phyloP scores from a whole-genome alignment of 2,329 filamentous ascomycete genomes.

The Ramichloridium luteum region DNA sequence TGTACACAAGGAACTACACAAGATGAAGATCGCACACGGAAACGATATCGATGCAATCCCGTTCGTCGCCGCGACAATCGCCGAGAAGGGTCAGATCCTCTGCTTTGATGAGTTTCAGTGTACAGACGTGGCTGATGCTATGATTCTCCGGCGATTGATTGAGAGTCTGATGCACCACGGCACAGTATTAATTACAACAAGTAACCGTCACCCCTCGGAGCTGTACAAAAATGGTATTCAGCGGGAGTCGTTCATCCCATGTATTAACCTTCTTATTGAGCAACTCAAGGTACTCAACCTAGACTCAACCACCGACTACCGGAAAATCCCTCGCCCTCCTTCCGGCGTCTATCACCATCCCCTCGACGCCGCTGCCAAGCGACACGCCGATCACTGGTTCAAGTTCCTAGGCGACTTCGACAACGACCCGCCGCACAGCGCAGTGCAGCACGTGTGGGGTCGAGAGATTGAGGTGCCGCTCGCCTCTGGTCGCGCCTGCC shows the following conservation, averaged over 20 bases:
- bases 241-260: constrained; percentile 86
- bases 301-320: constrained; percentile 90
- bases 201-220: constrained; percentile 90
- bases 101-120: constrained; percentile 99
- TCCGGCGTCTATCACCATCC: constrained; percentile 90
- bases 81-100: constrained; percentile 68
- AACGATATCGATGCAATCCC: constrained; percentile 83
- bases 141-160: constrained; percentile 81
- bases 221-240: constrained; percentile 98
- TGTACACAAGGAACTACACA: constrained; percentile 80
- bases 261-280: constrained; percentile 80
- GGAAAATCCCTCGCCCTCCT: constrained; percentile 85
- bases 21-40: constrained; percentile 78
- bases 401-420: constrained; percentile 79
- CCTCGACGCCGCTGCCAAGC: constrained; percentile 53
- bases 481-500: constrained; percentile 76
- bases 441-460: constrained; percentile 81
- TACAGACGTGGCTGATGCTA: constrained; percentile 94
- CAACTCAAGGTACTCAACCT: constrained; percentile 84
- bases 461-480: constrained; percentile 76
- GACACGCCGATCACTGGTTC: constrained; percentile 92
- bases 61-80: constrained; percentile 89
- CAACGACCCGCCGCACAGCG: constrained; percentile 59
- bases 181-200: constrained; percentile 91
- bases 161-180: constrained; percentile 91